Evolutionary conservation across 495 filamentous ascomycete species (phyloP).

Genomic region (Neurospora intermedia): DNA sequence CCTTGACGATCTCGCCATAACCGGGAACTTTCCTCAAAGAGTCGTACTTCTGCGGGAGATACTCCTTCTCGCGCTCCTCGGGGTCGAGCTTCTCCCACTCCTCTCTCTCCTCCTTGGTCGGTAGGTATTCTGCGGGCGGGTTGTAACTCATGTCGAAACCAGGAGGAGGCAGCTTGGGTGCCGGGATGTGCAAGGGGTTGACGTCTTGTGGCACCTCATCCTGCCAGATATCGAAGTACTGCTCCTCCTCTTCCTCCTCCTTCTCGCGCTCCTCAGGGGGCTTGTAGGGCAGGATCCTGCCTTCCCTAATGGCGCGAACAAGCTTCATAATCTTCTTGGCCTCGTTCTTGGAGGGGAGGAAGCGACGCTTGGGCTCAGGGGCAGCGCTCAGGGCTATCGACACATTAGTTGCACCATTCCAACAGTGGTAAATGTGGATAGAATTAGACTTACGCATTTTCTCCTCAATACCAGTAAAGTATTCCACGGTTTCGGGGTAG

Average conservation of each 20-base stretch:
- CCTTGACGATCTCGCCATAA: slow-evolving; percentile 84
- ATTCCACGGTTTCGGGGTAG: slow-evolving; percentile 85
- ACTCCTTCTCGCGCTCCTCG: slow-evolving; percentile 85
- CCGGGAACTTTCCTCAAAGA: slow-evolving; percentile 85
- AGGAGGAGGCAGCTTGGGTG: slow-evolving; percentile 86
- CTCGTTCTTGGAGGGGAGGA: slow-evolving; percentile 96
- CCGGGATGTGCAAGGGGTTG: slow-evolving; percentile 91
- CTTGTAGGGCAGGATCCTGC: slow-evolving; percentile 85
- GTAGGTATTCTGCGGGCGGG: slow-evolving; percentile 90
- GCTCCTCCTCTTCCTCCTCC: slow-evolving; percentile 55
- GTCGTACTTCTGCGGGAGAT: slow-evolving; percentile 67
- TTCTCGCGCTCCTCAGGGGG: slow-evolving; percentile 65
- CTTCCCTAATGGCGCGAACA: slow-evolving; percentile 88
- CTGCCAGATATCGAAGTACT: slow-evolving; percentile 85
- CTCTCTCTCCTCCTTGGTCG: slow-evolving; percentile 70
- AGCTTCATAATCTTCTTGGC: slow-evolving; percentile 96
- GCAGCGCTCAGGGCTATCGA: slow-evolving; percentile 63
- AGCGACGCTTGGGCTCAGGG: slow-evolving; percentile 91
- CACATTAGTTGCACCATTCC: slow-evolving; percentile 1
- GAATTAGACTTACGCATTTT: slow-evolving; percentile 53
- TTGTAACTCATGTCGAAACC: slow-evolving; percentile 94
- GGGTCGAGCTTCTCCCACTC: slow-evolving; percentile 83
- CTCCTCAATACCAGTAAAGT: slow-evolving; percentile 82
- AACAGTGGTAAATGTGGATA: neutral
- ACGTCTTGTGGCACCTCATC: slow-evolving; percentile 75